Base-by-base conservation (phyloP, 192 early-diverging fungal species). In the Oehlia diaphana region DNA sequence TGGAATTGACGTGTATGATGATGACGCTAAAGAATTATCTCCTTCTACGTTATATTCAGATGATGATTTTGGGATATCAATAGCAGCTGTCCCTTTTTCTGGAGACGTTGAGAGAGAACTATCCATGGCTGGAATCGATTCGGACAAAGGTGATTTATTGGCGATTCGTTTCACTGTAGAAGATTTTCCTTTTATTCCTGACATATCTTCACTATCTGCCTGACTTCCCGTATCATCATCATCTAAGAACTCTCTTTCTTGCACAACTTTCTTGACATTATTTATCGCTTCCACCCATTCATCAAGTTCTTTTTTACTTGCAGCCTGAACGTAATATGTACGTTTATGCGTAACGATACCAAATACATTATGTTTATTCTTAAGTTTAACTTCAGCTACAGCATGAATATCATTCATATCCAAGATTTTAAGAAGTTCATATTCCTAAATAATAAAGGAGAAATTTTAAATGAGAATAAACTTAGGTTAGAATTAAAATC, bases 351-450 rank as follows among this genome's bases (percentile, higher is more conserved):
- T 95, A n/a, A 94, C 87, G 66, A 96, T 84, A 10, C 91, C 91
- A 85, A 96, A 93, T 14, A 94, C 94, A 79, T 91, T 87, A n/a
- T 77, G 53, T 62, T 89, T 88, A 81, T 91, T 86, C 63, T 94
- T 92, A 7, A 92, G 81, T 61, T 89, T 87, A 21, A 94, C 90
- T 74, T 93, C 90, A 3, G 92, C 92, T 33, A 93, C 88, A 62
- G 91, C 87, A 80, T 92, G 90, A 28, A 95, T 82, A 70, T 92
- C 91, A 42, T 89, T 81, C 73, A 94, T 82, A 73, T 92, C 89
- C 76, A 95, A 91, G 72, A 93, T 91, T 68, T 90, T 88, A 13
- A 93, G 82, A 16, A 94, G 84, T 82, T 93, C 90, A 82, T 95
- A 95, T 81, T 95, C 94, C 89, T 93, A 69, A 63, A 72, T 37